Base-by-base conservation (phyloP, 2,329 filamentous ascomycete species). In the Fulvia fulva region DNA sequence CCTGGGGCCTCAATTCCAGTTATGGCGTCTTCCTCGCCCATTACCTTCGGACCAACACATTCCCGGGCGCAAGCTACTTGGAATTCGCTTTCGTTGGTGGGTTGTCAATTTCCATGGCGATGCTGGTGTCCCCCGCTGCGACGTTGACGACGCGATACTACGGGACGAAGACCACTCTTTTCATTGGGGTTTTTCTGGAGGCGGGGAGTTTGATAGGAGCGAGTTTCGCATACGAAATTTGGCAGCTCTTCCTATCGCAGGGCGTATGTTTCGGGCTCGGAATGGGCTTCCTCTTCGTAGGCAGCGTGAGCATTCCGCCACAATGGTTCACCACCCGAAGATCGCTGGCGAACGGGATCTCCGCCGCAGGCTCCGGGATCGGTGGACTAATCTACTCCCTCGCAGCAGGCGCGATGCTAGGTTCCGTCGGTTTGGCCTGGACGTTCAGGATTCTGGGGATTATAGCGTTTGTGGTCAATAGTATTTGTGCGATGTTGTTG, bases 21-120 rank as follows among this genome's bases (percentile, higher is more conserved):
- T 89, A 82, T 76, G 89, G 88, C 70, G 86, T 91, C 57, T 90
- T 88, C 63, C 83, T 93, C 14, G 87, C 90, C 16, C 82, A 91
- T 67, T 94, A 93, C 76, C 81, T 93, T 56, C 76, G 80, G 19
- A 81, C 81, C 51, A 76, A 85, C 53, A 78, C 80, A 22, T 91
- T 88, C 62, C 81, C 84, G 0, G 83, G 82, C 14, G 82, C 87
- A 2, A 84, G 83, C 0, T 75, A 82, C 1, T 80, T 92, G 1
- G 80, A 86, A 5, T 92, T 87, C 72, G 89, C 89, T 43, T 91
- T 93, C 69, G 81, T 93, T n/a, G 89, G 89, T 26, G 86, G 86
- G 0, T 76, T 90, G 0, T 87, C 84, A 28, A 83, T 89, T 45
- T 85, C 84, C 1, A 80, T 75, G 74, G 87, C 87, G 1, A 78